Evolutionary conservation across 2,329 filamentous ascomycete genomes (phyloP).

Genomic region (Biscogniauxia mediterranea): DNA sequence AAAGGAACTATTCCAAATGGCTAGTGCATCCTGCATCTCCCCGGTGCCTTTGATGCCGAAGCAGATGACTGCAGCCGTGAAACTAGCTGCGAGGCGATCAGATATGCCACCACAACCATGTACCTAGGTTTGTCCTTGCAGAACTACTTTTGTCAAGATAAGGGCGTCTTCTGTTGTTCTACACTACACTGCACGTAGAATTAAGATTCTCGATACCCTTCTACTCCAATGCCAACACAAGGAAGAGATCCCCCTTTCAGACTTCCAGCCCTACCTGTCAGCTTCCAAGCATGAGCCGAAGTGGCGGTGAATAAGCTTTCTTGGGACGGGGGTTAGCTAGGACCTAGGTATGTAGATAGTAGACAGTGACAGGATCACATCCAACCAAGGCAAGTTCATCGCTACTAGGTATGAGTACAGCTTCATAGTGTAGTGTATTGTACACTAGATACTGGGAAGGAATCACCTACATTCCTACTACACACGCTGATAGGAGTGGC

Average conservation of each 20-base stretch:
- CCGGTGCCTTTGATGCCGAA: not conserved
- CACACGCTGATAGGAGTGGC: not conserved
- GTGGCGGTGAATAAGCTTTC: slow-evolving; percentile 24
- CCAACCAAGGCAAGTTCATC: not conserved
- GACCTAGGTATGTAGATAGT: not conserved
- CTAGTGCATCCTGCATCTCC: not conserved
- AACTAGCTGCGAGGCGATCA: slow-evolving; percentile 9
- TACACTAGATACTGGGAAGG: not conserved
- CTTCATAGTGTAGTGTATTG: not conserved
- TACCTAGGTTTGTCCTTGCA: slow-evolving; percentile 3
- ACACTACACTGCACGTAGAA: not conserved
- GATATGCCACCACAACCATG: slow-evolving; percentile 8
- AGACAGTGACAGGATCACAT: not conserved
- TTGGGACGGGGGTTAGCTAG: not conserved
- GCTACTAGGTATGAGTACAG: not conserved
- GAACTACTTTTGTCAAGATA: not conserved
- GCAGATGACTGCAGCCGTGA: slow-evolving; percentile 17
- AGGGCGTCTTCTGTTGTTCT: slow-evolving; percentile 4
- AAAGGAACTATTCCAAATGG: slow-evolving; percentile 14
- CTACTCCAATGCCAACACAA: not conserved
- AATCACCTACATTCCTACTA: not conserved
- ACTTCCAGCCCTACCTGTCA: slow-evolving; percentile 8
- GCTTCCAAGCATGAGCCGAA: slow-evolving; percentile 16
- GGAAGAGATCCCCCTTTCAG: not conserved
- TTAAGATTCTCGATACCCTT: not conserved